These are phyloP conservation scores for Immersiporthe knoxdaviesiana DNA, from an alignment of 2,329 filamentous ascomycete genomes.

Conservation along the genomic window DNA sequence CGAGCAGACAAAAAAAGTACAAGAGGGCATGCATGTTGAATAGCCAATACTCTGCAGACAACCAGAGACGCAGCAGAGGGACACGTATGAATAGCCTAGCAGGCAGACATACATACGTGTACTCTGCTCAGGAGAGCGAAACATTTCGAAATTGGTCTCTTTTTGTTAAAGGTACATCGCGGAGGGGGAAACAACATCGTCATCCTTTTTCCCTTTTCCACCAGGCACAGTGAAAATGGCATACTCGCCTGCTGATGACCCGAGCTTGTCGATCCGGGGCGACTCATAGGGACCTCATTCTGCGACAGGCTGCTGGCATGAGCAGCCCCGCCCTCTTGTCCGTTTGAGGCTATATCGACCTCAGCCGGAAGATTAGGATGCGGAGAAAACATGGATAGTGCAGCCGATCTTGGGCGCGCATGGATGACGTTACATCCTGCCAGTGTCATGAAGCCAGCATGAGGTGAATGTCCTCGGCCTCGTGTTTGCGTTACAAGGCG, in stretches of 20 bases:
- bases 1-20: slow-evolving; percentile 16
- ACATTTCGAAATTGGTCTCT: slow-evolving; percentile 7
- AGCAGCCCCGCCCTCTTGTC: slow-evolving; percentile 10
- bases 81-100: background rate
- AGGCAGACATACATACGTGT: background rate
- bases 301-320: slow-evolving; percentile 1
- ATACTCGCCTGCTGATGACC: slow-evolving; percentile 26
- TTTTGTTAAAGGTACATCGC: background rate
- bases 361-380: slow-evolving; percentile 20
- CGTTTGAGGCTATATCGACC: slow-evolving; percentile 24
- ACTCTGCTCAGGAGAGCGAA: background rate
- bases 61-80: background rate
- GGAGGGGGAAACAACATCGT: background rate
- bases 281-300: background rate
- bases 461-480: background rate
- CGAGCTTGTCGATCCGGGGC: slow-evolving; percentile 18
- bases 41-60: background rate
- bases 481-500: background rate
- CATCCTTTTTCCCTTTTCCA: background rate
- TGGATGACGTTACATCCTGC: background rate
- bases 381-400: slow-evolving; percentile 25
- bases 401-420: background rate
- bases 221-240: too few species aligned
- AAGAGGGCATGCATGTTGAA: slow-evolving; percentile 1
- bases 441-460: slow-evolving; percentile 7